phyloP scores from a whole-genome alignment of 192 early-diverging fungal genomes.

The Entomortierella beljakovae region DNA sequence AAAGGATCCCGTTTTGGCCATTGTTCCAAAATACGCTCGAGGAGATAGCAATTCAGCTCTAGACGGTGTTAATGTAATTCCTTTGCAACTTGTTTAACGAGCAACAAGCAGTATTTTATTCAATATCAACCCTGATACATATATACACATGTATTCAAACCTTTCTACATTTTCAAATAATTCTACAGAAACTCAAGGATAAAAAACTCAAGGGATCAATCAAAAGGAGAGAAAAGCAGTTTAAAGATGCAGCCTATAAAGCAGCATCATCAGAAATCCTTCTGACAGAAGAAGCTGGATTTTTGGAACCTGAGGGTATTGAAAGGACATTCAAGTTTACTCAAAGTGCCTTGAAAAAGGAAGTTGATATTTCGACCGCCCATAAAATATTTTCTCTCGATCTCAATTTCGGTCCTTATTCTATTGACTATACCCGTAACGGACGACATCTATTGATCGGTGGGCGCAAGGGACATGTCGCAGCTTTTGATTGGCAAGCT shows the following conservation, averaged over 20 bases:
- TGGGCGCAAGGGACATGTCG: conserved; percentile 88
- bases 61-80: conserved; percentile 41
- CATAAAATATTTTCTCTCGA: conserved; percentile 65
- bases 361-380: conserved; percentile 79
- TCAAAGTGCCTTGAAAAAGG: conserved; percentile 72
- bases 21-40: conserved; percentile 54
- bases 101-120: too few species aligned
- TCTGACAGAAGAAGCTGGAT: conserved; percentile 81
- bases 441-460: conserved; percentile 81
- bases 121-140: not conserved
- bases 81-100: too few species aligned
- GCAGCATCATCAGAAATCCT: conserved; percentile 86
- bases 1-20: conserved; percentile 55
- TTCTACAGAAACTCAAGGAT: conserved; percentile 67
- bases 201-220: conserved; percentile 78
- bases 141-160: too few species aligned
- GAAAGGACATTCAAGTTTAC: conserved; percentile 91
- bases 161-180: not conserved
- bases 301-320: conserved; percentile 87
- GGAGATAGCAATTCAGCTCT: conserved; percentile 30
- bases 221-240: conserved; percentile 68
- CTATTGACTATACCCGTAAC: conserved; percentile 91
- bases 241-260: conserved; percentile 73
- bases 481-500: conserved; percentile 90
- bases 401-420: conserved; percentile 86